phyloP scores from a whole-genome alignment of 352 stramenopile species.

The Phytophthora ramorum region DNA sequence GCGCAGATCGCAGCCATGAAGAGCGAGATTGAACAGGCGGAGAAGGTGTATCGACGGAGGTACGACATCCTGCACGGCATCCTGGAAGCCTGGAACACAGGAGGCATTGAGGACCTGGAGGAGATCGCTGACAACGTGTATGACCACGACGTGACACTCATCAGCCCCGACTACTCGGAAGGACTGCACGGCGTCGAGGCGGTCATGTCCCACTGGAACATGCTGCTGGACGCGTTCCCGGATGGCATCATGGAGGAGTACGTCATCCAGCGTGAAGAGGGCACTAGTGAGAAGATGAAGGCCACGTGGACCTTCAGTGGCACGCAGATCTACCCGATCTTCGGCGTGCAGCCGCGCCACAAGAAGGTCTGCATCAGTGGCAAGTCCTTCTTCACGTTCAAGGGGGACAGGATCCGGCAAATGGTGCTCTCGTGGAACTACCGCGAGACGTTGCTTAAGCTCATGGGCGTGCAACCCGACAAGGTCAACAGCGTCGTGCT shows the following conservation, averaged over 20 bases:
- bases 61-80: slow-evolving; percentile 83
- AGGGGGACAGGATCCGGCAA: slow-evolving; percentile 75
- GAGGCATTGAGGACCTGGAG: slow-evolving; percentile 83
- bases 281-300: slow-evolving; percentile 67
- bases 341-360: slow-evolving; percentile 72
- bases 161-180: slow-evolving; percentile 71
- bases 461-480: slow-evolving; percentile 62
- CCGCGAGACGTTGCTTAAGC: slow-evolving; percentile 71
- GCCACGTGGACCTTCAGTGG: slow-evolving; percentile 81
- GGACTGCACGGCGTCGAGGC: slow-evolving; percentile 67
- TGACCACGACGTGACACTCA: slow-evolving; percentile 71
- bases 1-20: slow-evolving; percentile 31
- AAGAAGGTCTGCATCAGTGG: slow-evolving; percentile 84
- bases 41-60: slow-evolving; percentile 65
- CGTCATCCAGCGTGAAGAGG: slow-evolving; percentile 69
- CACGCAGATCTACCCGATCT: slow-evolving; percentile 81
- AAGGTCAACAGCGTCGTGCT: slow-evolving; percentile 32
- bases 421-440: slow-evolving; percentile 83
- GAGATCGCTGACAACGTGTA: slow-evolving; percentile 83
- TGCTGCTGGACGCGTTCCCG: slow-evolving; percentile 74
- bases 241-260: slow-evolving; percentile 89
- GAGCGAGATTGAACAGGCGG: slow-evolving; percentile 41
- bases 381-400: slow-evolving; percentile 82
- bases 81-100: slow-evolving; percentile 82
- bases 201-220: slow-evolving; percentile 78